A percentile compares a stretch with the other conserved stretches of the same genome.
Evolutionary conservation across 495 filamentous ascomycete genomes (phyloP).

Genomic region (Xylaria intraflava): DNA sequence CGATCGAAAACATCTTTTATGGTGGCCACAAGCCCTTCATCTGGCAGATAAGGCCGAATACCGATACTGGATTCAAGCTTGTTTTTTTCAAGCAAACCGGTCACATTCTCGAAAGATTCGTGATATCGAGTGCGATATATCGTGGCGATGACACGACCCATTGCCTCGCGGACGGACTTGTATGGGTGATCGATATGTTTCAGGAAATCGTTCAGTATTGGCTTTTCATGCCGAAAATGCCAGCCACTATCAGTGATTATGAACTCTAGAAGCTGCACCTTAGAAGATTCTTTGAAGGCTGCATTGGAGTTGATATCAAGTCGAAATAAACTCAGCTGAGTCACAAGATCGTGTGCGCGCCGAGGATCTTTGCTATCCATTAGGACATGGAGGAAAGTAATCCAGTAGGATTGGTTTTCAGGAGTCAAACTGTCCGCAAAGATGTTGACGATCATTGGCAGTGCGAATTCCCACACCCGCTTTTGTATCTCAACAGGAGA

Average conservation of each 20-base stretch:
- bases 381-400: conserved; percentile 82
- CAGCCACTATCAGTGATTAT: conserved; percentile 83
- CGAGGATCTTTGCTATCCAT: conserved; percentile 75
- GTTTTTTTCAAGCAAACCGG: conserved; percentile 68
- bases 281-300: conserved; percentile 97
- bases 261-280: conserved; percentile 86
- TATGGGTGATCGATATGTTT: conserved; percentile 94
- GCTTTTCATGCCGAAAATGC: conserved; percentile 90
- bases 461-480: conserved; percentile 78
- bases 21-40: conserved; percentile 63
- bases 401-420: conserved; percentile 92
- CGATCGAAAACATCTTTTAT: conserved; percentile 70
- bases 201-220: conserved; percentile 84
- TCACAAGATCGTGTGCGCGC: conserved; percentile 76
- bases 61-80: conserved; percentile 75
- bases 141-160: conserved; percentile 79
- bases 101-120: conserved; percentile 78
- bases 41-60: conserved; percentile 72
- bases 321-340: conserved; percentile 76
- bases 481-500: conserved; percentile 60
- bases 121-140: conserved; percentile 88
- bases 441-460: conserved; percentile 79
- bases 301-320: conserved; percentile 94
- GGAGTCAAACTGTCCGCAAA: conserved; percentile 87
- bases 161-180: conserved; percentile 90